Evolutionary conservation across 805 yeast species (phyloP), one percentile per base, ranked within the genome.

Genomic region (Wickerhamomyces kurtzmanii): DNA sequence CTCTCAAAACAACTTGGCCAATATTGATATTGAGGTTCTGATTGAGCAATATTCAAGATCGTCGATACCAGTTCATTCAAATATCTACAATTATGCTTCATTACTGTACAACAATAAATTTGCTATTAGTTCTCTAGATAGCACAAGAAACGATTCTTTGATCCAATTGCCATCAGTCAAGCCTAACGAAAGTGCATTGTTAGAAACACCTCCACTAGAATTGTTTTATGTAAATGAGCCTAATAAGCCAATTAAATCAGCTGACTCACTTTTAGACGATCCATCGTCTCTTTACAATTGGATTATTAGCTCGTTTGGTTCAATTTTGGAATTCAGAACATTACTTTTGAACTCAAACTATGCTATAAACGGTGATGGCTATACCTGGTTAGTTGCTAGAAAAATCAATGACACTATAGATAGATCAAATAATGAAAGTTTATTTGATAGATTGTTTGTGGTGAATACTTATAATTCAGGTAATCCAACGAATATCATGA

Each of bases 381-480:
- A 68, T 54, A 81, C 87, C 8, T 91, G 96, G 91, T 59, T 91
- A 12, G 77, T 86, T 14, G 93, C 89, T 8, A 55, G 62, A 34
- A 47, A 50, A 31, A 37, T 40, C 4, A 42, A 39, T 12, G 36
- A 37, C 19, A 45, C 47, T 6, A 32, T 34, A 10, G 35, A 37
- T 12, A 19, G 43, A 13, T 20, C n/a, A 8, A 33, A 13, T 3
- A 12, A 25, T 5, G 47, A 41, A 26, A n/a, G n/a, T n/a, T n/a
- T n/a, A n/a, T 62, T 43, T 32, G 70, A 69, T 31, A 57, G 65
- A 18, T 62, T 91, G 42, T 75, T 72, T 28, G 60, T 91, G 7
- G 55, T 83, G 31, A 81, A 85, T 54, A 79, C 95, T n/a, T 85
- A 85, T 55, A 85, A 84, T 47, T 75, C 87, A 5, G 97, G 97